Evolutionary conservation across 2,329 filamentous ascomycete genomes (phyloP), one percentile per base, ranked within the genome.

Genomic region (Venturia carpophila): DNA sequence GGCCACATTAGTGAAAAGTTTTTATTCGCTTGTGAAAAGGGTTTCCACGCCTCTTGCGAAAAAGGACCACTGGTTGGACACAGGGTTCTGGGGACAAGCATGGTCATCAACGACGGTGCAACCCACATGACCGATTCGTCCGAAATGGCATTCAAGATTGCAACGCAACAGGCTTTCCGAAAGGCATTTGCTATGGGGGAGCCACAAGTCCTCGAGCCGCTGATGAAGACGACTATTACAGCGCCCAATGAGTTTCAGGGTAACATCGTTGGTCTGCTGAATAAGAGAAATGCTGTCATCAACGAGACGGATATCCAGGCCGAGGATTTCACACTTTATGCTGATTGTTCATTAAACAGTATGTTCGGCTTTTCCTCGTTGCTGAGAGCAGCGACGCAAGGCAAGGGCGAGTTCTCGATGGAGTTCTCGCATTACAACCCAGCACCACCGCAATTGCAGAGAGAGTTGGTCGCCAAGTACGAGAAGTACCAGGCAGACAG

Each of bases 301-400:
- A 89, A 92, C 74, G 94, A 99, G 73, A 97, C 92, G 6, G 94
- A 99, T 74, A 92, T 94, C 70, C 92, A 92, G 42, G 82, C 87
- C 19, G 94, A 99, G 73, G 94, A 99, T 73, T 97, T 99, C 73
- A 96, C 91, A 6, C 84, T 97, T 66, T 86, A 88, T 65, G 92
- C 92, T 34, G 94, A 97, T 79, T 96, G 92, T 80, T 92, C 88
- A 75, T 78, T 99, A 75, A 96, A 97, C 76, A 86, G 88, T 75
- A 99, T 99, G 94, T 99, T 99, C 75, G 94, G 94, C 68, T 97
- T 99, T 80, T 92, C 88, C 72, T 90, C 88, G 52, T 90, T 96
- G 78, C 79, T 99, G 70, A 85, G 94, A 71, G 94, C 94, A 17
- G 90, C 92, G 27, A 97, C 92, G 1, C 94, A 99, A 80, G 94